Percentiles rank a stretch among this genome's conserved stretches.
Conservation (phyloP, 768 basidiomycete species). For the Rhodocollybia butyracea region DNA sequence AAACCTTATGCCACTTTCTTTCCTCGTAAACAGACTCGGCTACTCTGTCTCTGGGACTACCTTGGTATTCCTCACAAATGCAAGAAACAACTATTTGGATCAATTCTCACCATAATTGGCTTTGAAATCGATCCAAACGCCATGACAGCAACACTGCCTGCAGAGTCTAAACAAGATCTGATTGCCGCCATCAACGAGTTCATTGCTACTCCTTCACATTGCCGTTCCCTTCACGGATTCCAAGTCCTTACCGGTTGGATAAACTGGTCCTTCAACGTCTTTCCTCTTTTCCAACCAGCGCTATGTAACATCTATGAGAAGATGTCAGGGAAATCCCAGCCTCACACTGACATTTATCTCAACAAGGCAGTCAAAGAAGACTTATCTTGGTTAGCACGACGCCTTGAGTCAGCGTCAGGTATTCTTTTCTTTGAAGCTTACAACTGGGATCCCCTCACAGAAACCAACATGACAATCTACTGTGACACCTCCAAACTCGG, state of each 20-base stretch:
- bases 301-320: conserved; percentile 20
- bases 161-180: neutral
- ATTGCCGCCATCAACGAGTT: neutral
- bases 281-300: conserved; percentile 21
- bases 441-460: conserved; percentile 13
- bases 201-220: neutral
- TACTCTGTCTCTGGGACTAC: conserved; percentile 27
- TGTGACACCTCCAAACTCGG: conserved; percentile 1
- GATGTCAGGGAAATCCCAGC: conserved; percentile 18
- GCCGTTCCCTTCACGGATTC: conserved; percentile 9
- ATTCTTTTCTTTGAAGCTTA: conserved; percentile 14
- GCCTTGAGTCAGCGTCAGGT: conserved; percentile 9
- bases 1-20: neutral
- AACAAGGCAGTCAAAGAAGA: conserved; percentile 14
- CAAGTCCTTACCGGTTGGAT: conserved; percentile 18
- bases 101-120: conserved; percentile 21
- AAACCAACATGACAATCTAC: conserved; percentile 4
- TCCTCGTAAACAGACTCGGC: conserved; percentile 18
- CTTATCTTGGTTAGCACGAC: conserved; percentile 16
- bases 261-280: conserved; percentile 26
- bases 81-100: conserved; percentile 24
- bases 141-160: conserved; percentile 13
- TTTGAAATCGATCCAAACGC: conserved; percentile 21
- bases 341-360: conserved; percentile 10
- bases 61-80: conserved; percentile 25